These are phyloP conservation scores for Sarocladium brachiariae DNA, from an alignment of 2,329 filamentous ascomycete genomes.

Conservation along the genomic window DNA sequence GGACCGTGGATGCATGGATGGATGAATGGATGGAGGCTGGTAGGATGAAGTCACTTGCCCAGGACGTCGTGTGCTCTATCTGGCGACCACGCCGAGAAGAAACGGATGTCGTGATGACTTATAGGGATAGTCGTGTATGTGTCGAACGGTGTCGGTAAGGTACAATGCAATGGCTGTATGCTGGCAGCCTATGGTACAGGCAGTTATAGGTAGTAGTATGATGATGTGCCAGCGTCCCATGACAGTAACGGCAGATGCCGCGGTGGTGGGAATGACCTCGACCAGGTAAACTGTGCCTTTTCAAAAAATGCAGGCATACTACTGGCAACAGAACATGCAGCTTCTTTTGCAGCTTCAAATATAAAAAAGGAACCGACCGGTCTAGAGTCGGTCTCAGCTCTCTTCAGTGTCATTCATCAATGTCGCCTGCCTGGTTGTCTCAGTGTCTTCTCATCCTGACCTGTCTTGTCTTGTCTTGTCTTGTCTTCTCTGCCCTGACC, in stretches of 20 bases:
- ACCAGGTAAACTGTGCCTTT: no score
- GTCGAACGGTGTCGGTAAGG: no score
- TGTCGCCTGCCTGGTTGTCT: not conserved
- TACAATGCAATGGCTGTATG: not conserved
- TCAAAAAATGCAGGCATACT: no score
- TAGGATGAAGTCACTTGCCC: not conserved
- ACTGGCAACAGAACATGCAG: no score
- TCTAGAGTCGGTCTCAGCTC: not conserved
- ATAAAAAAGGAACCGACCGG: no score
- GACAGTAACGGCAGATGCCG: not conserved
- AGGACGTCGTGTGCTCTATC: not conserved
- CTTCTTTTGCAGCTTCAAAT: no score
- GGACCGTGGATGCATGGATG: no score
- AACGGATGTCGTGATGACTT: no score
- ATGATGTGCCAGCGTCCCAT: no score
- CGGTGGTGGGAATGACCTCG: not conserved
- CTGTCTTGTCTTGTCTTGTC: not conserved
- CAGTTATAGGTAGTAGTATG: no score
- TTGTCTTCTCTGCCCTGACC: not conserved
- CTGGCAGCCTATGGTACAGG: no score
- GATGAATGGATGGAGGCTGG: constrained; percentile 6
- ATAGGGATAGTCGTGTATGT: not conserved
- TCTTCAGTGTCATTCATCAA: not conserved
- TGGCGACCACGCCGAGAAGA: not conserved
- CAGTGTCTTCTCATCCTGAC: not conserved